A percentile compares a stretch with the other conserved stretches of the same genome.
phyloP scores from a whole-genome alignment of 2,329 filamentous ascomycete species.

The Calonectria crousiana region DNA sequence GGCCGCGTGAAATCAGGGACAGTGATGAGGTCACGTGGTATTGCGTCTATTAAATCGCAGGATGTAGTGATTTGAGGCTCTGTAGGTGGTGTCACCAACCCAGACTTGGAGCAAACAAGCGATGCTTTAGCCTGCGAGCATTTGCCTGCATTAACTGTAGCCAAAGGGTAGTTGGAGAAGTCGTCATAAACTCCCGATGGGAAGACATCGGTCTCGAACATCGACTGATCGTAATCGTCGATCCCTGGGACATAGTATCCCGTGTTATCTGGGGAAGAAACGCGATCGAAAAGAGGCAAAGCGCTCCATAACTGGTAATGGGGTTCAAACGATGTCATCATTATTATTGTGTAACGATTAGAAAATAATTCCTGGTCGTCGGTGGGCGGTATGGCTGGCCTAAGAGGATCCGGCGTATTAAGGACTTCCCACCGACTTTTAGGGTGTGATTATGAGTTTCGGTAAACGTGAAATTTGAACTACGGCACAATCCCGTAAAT shows the following conservation, averaged over 20 bases:
- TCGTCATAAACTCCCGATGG: background rate
- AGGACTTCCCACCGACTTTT: background rate
- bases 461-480: background rate
- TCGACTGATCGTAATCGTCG: background rate
- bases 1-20: background rate
- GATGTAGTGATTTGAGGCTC: background rate
- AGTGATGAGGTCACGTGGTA: background rate
- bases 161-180: background rate
- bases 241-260: background rate
- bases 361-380: background rate
- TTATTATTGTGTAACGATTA: background rate
- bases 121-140: background rate
- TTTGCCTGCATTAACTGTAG: background rate
- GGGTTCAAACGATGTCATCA: background rate
- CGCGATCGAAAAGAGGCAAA: background rate
- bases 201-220: background rate
- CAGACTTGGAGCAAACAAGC: background rate
- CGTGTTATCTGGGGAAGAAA: background rate
- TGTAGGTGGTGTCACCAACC: background rate
- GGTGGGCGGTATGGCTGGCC: background rate
- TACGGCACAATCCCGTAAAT: background rate
- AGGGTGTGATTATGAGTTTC: background rate
- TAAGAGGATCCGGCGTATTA: background rate
- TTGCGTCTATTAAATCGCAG: background rate
- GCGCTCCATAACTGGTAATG: background rate